Conservation (phyloP, 768 basidiomycete species). For the Baorangia bicolor region DNA sequence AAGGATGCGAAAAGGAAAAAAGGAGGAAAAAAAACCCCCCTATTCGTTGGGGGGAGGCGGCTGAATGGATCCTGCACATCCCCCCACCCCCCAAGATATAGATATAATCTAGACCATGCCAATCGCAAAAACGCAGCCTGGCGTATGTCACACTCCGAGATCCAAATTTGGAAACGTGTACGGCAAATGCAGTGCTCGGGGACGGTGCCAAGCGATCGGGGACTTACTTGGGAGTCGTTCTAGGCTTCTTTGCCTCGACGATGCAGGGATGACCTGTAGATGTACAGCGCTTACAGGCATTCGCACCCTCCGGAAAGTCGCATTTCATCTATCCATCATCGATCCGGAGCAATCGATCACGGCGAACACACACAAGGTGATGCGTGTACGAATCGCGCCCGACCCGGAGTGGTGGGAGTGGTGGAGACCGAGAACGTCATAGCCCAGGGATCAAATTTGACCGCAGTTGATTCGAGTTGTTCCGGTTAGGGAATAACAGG, state of each 20-base stretch:
- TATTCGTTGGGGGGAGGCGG: not conserved
- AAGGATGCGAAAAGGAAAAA: slow-evolving; percentile 7
- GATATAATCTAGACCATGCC: slow-evolving; percentile 16
- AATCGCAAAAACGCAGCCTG: slow-evolving; percentile 20
- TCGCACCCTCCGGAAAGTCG: slow-evolving; percentile 69
- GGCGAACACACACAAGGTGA: not conserved
- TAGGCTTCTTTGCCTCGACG: slow-evolving; percentile 79
- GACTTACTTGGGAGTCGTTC: slow-evolving; percentile 80
- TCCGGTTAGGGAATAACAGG: slow-evolving; percentile 12
- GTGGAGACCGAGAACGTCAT: slow-evolving; percentile 7
- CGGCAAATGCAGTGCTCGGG: slow-evolving; percentile 29
- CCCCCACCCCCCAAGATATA: too few species aligned
- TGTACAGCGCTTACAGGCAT: slow-evolving; percentile 78
- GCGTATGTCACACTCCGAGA: slow-evolving; percentile 18
- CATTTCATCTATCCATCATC: slow-evolving; percentile 70
- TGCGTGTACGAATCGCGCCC: not conserved
- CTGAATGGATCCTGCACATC: slow-evolving; percentile 4
- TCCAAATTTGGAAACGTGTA: slow-evolving; percentile 25
- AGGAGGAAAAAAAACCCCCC: too few species aligned
- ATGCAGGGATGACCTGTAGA: slow-evolving; percentile 73
- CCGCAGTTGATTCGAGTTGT: slow-evolving; percentile 6
- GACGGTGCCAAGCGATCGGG: slow-evolving; percentile 2
- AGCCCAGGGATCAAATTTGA: slow-evolving; percentile 2
- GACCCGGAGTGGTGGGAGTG: not conserved
- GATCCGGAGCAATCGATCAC: slow-evolving; percentile 11